phyloP scores from a whole-genome alignment of 2,329 filamentous ascomycete genomes.

The Hymenotorrendiella dingleyae region DNA sequence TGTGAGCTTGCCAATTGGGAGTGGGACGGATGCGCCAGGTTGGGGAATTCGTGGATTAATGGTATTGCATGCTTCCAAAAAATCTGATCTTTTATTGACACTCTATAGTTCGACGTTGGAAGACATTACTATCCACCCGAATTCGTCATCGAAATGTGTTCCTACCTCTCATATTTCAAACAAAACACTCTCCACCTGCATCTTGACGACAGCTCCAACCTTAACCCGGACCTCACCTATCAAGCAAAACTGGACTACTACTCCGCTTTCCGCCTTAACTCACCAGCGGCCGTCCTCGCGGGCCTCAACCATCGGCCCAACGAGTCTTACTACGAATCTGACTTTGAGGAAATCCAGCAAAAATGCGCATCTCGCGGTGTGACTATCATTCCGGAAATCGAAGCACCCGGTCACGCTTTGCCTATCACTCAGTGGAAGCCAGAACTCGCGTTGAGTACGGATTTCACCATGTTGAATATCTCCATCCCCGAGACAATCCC shows the following conservation, averaged over 20 bases:
- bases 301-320: constrained; percentile 46
- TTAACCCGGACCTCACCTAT: constrained; percentile 43
- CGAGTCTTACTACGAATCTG: constrained; percentile 46
- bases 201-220: constrained; percentile 50
- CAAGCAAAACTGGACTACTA: constrained; percentile 41
- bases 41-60: constrained; percentile 44
- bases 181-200: constrained; percentile 54
- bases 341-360: constrained; percentile 47
- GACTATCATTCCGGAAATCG: constrained; percentile 54
- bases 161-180: constrained; percentile 56
- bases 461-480: constrained; percentile 48
- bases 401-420: constrained; percentile 51
- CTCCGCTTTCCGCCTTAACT: constrained; percentile 49
- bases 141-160: constrained; percentile 51
- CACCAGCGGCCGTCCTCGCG: constrained; percentile 39
- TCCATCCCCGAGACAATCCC: constrained; percentile 48
- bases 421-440: constrained; percentile 55
- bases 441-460: constrained; percentile 41
- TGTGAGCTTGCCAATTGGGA: constrained; percentile 36
- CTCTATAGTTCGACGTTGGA: constrained; percentile 42
- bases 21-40: constrained; percentile 43
- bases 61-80: constrained; percentile 13
- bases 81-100: constrained; percentile 1
- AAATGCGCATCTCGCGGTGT: constrained; percentile 49
- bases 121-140: constrained; percentile 50